Evolutionary conservation across 805 yeast genomes (phyloP), one percentile per base, ranked within the genome.

Genomic region (Candida xyloterini): DNA sequence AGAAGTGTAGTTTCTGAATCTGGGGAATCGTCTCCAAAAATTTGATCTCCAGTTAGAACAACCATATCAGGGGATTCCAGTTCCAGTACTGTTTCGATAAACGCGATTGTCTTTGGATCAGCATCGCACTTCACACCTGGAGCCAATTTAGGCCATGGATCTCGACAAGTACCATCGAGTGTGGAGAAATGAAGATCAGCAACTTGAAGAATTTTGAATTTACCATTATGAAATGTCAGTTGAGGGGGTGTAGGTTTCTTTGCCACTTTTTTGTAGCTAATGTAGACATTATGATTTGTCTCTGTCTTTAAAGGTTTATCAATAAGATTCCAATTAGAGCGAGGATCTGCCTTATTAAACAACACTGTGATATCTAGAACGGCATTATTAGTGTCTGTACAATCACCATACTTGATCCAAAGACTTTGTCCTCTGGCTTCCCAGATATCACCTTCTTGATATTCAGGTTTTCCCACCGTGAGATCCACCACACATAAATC

Each of bases 161-260:
- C 95, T 37, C 83, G 68, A 55, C 98, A 93, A 33, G 61, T 60
- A 10, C 97, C 97, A 38, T 67, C 72, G 5, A 89, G 90, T 0
- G 95, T 84, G n/a, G 93, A 74, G 57, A 84, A 81, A 62, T 93
- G 99, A 41, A 91, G 66, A 59, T 93, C 98, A 0, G 97, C 95
- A 5, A 91, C 77, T 61, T 93, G 99, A 9, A 88, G 62, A 29
- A 93, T 81, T 59, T 84, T 91, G 62, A 81, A 86, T 39, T 68
- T 73, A 4, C 38, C 34, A 18, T 47, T 16, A 2, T 50, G 40
- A 7, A 46, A 35, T 6, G 30, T n/a, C 7, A 46, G 32, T 4
- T 27, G 18, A 13, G 48, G 48, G 24, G 30, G 13, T 10, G 15
- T 16, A 10, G 43, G 22, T 9, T 21, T 15, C 16, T 30, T 15